Conservation (phyloP, 306 rosid genomes). For the Quercus cerris region DNA sequence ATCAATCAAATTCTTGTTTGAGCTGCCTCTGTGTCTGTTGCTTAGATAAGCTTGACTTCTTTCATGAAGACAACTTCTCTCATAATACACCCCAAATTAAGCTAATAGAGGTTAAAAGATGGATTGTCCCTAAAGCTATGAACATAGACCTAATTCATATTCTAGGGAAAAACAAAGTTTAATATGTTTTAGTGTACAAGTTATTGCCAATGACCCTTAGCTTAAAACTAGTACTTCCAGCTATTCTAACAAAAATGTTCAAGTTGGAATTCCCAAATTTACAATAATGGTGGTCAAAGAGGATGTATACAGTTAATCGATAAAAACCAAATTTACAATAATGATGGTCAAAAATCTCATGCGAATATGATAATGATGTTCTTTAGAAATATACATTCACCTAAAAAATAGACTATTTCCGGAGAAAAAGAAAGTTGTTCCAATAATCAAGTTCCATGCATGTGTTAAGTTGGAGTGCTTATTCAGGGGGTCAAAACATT, state of each 20-base stretch:
- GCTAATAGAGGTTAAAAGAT: background rate
- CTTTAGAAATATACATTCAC: background rate
- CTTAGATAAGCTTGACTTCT: background rate
- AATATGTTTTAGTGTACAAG: background rate
- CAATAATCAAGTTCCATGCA: background rate
- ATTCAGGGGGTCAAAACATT: background rate
- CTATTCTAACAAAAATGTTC: too few relatives aligned
- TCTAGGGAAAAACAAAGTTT: background rate
- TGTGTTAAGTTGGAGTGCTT: background rate
- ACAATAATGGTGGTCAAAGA: too few relatives aligned
- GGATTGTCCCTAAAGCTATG: background rate
- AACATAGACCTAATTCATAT: background rate
- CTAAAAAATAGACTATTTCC: background rate
- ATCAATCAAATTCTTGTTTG: background rate
- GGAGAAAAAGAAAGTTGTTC: background rate
- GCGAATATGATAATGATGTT: slow-evolving; percentile 17
- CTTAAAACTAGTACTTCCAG: too few relatives aligned
- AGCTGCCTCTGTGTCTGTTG: background rate
- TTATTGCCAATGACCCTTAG: too few relatives aligned
- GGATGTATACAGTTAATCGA: too few relatives aligned
- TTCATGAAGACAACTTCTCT: background rate
- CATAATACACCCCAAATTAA: background rate
- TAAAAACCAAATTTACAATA: background rate
- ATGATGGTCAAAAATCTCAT: background rate
- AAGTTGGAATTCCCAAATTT: too few relatives aligned